These are phyloP conservation scores for Diaporthe vexans DNA, from an alignment of 2,329 filamentous ascomycete genomes.

Conservation along the genomic window DNA sequence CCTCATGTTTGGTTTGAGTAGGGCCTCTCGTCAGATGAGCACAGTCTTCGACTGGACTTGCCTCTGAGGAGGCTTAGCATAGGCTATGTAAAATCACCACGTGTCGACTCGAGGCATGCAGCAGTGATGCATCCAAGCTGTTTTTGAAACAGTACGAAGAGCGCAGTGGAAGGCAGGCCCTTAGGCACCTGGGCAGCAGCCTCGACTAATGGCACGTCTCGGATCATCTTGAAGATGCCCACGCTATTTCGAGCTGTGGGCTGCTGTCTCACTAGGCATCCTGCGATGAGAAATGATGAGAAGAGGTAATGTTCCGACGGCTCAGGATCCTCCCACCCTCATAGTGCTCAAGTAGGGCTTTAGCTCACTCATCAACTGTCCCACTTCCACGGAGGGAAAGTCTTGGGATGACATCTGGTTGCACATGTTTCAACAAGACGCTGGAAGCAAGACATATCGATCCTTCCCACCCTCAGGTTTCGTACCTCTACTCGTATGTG, in stretches of 20 bases:
- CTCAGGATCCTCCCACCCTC: neutral
- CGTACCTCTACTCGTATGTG: neutral
- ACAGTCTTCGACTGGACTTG: neutral
- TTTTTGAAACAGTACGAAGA: neutral
- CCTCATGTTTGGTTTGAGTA: too few relatives aligned
- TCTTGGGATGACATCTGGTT: neutral
- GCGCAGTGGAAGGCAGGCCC: neutral
- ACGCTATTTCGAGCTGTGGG: neutral
- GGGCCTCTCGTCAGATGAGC: neutral
- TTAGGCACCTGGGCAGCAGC: neutral
- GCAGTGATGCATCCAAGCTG: neutral
- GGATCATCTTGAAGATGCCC: neutral
- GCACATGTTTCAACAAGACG: conserved; percentile 3
- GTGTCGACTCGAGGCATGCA: conserved; percentile 7
- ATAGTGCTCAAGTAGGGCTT: neutral
- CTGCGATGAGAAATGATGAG: neutral
- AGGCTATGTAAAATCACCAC: neutral
- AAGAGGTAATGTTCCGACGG: neutral
- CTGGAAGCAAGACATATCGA: conserved; percentile 3
- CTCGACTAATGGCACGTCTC: neutral
- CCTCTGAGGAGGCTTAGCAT: neutral
- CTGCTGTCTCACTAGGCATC: neutral
- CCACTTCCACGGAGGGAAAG: neutral
- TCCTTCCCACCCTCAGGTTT: neutral
- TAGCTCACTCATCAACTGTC: neutral